Evolutionary conservation across 305 asterid genomes (phyloP), one percentile per base, ranked within the genome.

Genomic region (Rubia tinctorum): DNA sequence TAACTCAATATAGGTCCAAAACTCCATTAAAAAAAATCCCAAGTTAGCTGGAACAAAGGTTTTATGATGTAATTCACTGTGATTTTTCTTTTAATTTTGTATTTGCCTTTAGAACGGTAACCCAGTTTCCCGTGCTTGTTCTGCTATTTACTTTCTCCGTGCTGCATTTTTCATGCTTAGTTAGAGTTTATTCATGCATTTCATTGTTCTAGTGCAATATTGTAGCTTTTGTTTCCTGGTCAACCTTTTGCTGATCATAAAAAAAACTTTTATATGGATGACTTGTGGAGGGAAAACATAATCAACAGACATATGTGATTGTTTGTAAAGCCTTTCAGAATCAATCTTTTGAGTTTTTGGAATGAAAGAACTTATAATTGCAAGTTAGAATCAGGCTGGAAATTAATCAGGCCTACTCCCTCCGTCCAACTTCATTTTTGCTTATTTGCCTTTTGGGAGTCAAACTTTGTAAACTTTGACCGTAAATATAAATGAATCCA

Each of bases 141-240:
- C 40, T n/a, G 10, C 25, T 27, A 55, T 8, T 67, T 13, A 1
- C 34, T 22, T 67, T 25, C 37, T 12, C 5, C 12, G 12, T 47
- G 51, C 7, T 51, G 27, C 43, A 49, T 30, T 9, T 56, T 45
- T 2, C 55, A 43, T 49, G 47, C 64, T 70, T 70, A 17, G 2
- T 37, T 56, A 55, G 39, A 40, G 60, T 49, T 37, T 69, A 18
- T 69, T 18, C 18, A 9, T 23, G 2, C 60, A 55, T 15, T 58
- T 20, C 64, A n/a, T 34, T 51, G 25, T 51, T 51, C 8, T 49
- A 17, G 59, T 51, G 30, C 64, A 8, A 51, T 53, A 30, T 51
- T 3, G 64, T 18, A 30, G 64, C 63, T 69, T 69, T 69, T 27
- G 62, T 60, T 49, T 49, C 30, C 61, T 13, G 39, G 72, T 14